phyloP scores from a whole-genome alignment of 305 asterid genomes.

The Fraxinus platypoda region DNA sequence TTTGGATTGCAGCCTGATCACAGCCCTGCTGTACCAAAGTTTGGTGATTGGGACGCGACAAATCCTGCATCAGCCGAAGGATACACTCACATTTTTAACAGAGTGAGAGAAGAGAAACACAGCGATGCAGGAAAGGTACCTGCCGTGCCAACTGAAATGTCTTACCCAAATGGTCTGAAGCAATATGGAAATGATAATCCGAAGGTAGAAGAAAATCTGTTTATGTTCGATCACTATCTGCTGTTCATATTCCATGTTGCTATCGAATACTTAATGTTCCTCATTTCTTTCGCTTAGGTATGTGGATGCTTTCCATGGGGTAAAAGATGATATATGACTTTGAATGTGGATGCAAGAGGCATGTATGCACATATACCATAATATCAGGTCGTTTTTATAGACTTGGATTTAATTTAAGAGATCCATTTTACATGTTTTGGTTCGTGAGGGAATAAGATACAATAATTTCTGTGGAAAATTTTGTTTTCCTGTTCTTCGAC shows the following conservation, averaged over 20 bases:
- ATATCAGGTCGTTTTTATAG: neutral
- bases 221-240: neutral
- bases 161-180: conserved; percentile 54
- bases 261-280: neutral
- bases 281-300: conserved; percentile 36
- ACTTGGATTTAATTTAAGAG: neutral
- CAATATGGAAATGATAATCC: conserved; percentile 41
- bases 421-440: neutral
- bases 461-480: neutral
- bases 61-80: conserved; percentile 91
- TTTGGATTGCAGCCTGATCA: conserved; percentile 59
- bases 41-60: conserved; percentile 87
- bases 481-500: neutral
- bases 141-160: conserved; percentile 46
- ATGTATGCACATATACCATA: neutral
- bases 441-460: neutral
- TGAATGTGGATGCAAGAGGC: neutral
- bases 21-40: conserved; percentile 75
- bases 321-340: conserved; percentile 33
- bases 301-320: conserved; percentile 78
- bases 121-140: conserved; percentile 74
- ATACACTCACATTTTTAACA: conserved; percentile 60
- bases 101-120: conserved; percentile 68
- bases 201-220: conserved; percentile 44
- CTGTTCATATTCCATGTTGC: neutral